Evolutionary conservation across 495 filamentous ascomycete genomes (phyloP).

Genomic region (Jackrogersella multiformis): DNA sequence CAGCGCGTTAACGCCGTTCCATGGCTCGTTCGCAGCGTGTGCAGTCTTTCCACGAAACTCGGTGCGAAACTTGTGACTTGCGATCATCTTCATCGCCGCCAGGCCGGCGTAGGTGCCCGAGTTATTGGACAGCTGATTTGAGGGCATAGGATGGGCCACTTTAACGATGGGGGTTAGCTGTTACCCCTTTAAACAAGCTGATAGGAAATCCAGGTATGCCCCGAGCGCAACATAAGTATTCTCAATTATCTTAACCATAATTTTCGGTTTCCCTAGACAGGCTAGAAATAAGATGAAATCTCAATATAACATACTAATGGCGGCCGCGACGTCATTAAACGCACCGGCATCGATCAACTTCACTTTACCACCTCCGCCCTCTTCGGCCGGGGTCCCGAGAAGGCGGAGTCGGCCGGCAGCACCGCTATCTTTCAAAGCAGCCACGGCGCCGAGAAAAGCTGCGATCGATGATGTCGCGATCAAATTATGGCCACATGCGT

Average conservation of each 20-base stretch:
- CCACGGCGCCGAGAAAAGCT: slow-evolving; percentile 65
- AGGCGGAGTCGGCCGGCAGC: slow-evolving; percentile 64
- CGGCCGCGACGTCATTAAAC: slow-evolving; percentile 56
- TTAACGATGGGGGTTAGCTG: neutral
- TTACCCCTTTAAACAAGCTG: neutral
- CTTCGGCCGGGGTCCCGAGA: slow-evolving; percentile 76
- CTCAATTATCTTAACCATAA: neutral
- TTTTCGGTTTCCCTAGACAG: neutral
- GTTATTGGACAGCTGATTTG: slow-evolving; percentile 36
- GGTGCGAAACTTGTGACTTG: slow-evolving; percentile 61
- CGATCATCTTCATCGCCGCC: slow-evolving; percentile 58
- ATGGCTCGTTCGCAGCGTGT: slow-evolving; percentile 69
- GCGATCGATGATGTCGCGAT: slow-evolving; percentile 70
- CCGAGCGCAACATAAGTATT: neutral
- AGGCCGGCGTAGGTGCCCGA: slow-evolving; percentile 41
- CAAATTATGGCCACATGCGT: slow-evolving; percentile 71
- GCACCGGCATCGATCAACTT: slow-evolving; percentile 61
- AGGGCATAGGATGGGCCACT: slow-evolving; percentile 62
- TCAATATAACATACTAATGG: slow-evolving; percentile 46
- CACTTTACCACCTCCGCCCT: slow-evolving; percentile 63
- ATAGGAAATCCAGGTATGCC: neutral
- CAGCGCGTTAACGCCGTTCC: slow-evolving; percentile 71
- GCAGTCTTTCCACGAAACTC: slow-evolving; percentile 60
- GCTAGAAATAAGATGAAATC: neutral
- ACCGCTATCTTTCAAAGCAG: slow-evolving; percentile 58